Evolutionary conservation across 768 basidiomycete species (phyloP), one percentile per base, ranked within the genome.

Genomic region (Imleria badia): DNA sequence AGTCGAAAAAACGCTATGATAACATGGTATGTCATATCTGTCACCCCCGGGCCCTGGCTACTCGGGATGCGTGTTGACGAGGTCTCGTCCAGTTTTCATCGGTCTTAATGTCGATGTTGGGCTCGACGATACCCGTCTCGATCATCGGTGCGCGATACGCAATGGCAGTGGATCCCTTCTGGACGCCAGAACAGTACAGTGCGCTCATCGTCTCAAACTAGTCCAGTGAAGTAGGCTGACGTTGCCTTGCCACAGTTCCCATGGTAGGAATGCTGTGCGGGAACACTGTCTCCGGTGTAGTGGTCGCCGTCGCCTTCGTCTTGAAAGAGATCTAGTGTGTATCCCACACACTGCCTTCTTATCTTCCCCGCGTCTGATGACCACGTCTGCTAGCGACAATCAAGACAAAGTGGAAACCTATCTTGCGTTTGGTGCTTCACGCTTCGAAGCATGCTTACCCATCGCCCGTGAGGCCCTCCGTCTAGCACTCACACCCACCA

Each of bases 211-310:
- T 31, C 6, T 22, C 12, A 20, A 23, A 30, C 20, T n/a, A n/a
- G 14, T 13, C 22, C 33, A 13, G 10, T 22, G 3, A n/a, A 31
- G 9, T 35, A 12, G n/a, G 8, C 40, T 56, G 14, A 57, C 52
- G 7, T 61, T 46, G 19, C 26, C 40, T 35, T 43, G 29, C 20
- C 30, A 46, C 56, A 91, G 90, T 93, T 48, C 91, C 89, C 6
- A 82, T 92, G 48, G 78, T 91, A 9, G 91, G 93, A 8, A 94
- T 94, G 93, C 75, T 94, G 3, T 87, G 90, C 38, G 91, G 91
- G 2, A 83, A 81, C 51, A 85, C 89, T 1, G 86, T 94, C 48
- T 85, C 86, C 0, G 83, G 85, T 1, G 81, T 94, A 8, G 85
- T 90, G 3, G 81, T 94, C 1, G 78, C 85, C 3, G 75, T 87